phyloP scores from a whole-genome alignment of 306 rosid genomes.

The Rubus idaeus region DNA sequence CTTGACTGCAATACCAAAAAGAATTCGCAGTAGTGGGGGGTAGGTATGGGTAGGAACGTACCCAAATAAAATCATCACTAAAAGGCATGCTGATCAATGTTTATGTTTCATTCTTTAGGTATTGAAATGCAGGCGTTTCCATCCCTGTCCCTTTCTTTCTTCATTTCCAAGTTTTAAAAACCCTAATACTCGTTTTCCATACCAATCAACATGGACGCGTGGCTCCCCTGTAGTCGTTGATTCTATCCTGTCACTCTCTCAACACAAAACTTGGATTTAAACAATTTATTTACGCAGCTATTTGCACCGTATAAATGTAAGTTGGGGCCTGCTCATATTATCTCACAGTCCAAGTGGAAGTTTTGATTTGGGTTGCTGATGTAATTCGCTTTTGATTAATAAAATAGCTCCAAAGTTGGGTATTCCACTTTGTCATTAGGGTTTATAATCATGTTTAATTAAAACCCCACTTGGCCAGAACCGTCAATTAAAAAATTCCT shows the following conservation, averaged over 20 bases:
- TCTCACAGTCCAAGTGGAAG: slow-evolving; percentile 5
- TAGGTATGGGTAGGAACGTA: slow-evolving; percentile 31
- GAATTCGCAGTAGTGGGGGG: slow-evolving; percentile 23
- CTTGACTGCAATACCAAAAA: slow-evolving; percentile 9
- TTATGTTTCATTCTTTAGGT: background rate
- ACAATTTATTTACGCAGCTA: too few relatives aligned
- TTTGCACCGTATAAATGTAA: too few relatives aligned
- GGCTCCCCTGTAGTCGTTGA: slow-evolving; percentile 7
- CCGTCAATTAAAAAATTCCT: background rate
- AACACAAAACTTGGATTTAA: too few relatives aligned
- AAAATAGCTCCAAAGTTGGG: slow-evolving; percentile 28
- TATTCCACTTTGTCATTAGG: slow-evolving; percentile 31
- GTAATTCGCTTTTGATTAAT: slow-evolving; percentile 11
- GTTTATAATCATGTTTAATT: background rate
- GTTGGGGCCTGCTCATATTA: background rate
- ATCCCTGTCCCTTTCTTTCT: slow-evolving; percentile 27
- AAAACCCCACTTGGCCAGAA: slow-evolving; percentile 9
- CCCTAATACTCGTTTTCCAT: background rate
- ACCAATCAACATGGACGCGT: background rate
- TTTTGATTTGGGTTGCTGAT: slow-evolving; percentile 20
- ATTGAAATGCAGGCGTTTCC: background rate
- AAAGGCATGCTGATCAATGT: slow-evolving; percentile 3
- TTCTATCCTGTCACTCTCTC: slow-evolving; percentile 1
- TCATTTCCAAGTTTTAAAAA: slow-evolving; percentile 21
- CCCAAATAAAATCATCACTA: background rate